Evolutionary conservation across 2,329 filamentous ascomycete species (phyloP).

Genomic region (Apiospora malaysiana): DNA sequence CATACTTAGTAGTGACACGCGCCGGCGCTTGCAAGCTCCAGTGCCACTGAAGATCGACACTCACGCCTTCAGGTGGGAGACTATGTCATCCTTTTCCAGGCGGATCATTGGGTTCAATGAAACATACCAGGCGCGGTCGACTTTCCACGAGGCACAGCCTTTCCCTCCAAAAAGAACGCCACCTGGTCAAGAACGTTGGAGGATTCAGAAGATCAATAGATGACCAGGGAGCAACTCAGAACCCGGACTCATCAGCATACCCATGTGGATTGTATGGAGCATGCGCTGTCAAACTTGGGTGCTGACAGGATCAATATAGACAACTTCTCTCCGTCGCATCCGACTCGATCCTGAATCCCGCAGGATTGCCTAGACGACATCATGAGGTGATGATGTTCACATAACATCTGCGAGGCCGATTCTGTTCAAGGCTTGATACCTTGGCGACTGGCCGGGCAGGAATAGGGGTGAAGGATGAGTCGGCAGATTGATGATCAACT

Average conservation of each 20-base stretch:
- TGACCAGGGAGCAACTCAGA: neutral
- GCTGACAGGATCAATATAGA: neutral
- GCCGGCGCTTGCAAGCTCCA: neutral
- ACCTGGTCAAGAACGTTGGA: neutral
- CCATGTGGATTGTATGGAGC: neutral
- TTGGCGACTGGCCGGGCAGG: neutral
- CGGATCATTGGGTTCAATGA: neutral
- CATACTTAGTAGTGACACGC: no score
- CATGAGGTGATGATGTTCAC: neutral
- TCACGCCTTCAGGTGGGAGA: neutral
- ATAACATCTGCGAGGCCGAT: neutral
- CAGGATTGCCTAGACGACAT: neutral
- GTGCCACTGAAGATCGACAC: neutral
- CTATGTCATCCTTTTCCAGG: neutral
- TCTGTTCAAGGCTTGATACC: neutral
- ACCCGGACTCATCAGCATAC: neutral
- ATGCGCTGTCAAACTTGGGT: neutral
- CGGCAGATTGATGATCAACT: constrained; percentile 1
- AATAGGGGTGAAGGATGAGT: neutral
- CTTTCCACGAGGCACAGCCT: neutral
- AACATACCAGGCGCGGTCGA: neutral
- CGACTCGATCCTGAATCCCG: neutral
- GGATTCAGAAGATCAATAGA: neutral
- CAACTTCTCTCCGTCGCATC: neutral
- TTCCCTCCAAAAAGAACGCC: neutral